These are phyloP conservation scores for Penicillium sumatraense DNA, from an alignment of 2,329 filamentous ascomycete species.

Conservation along the genomic window DNA sequence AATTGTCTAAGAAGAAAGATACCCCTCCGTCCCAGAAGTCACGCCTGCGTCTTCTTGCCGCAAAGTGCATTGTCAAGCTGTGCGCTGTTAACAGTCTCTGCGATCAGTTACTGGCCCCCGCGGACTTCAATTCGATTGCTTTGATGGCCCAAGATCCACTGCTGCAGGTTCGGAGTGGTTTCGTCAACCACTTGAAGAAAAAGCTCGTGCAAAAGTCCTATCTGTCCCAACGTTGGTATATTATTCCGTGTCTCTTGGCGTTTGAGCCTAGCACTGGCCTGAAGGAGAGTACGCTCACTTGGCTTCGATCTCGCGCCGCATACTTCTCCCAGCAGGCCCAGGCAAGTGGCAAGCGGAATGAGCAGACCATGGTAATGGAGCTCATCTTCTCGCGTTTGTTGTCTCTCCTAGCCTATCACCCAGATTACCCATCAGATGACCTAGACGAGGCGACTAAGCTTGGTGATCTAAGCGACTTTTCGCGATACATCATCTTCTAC, in stretches of 20 bases:
- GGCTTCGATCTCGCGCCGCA: conserved; percentile 81
- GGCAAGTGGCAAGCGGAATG: conserved; percentile 39
- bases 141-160: conserved; percentile 79
- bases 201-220: conserved; percentile 59
- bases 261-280: conserved; percentile 82
- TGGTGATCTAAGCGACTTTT: conserved; percentile 74
- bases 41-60: conserved; percentile 79
- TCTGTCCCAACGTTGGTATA: conserved; percentile 84
- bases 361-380: conserved; percentile 73
- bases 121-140: conserved; percentile 80
- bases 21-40: conserved; percentile 80
- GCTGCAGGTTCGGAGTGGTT: conserved; percentile 73
- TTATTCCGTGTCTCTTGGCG: conserved; percentile 85
- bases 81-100: conserved; percentile 73
- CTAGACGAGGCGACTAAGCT: conserved; percentile 51
- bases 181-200: conserved; percentile 86
- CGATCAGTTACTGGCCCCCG: conserved; percentile 73
- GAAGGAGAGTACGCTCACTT: conserved; percentile 77
- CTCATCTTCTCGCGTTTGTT: conserved; percentile 79
- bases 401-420: conserved; percentile 89
- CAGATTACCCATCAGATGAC: conserved; percentile 68
- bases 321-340: conserved; percentile 60
- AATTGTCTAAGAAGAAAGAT: conserved; percentile 74
- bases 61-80: conserved; percentile 80
- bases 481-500: conserved; percentile 89